Base-by-base conservation (phyloP, 2,329 filamentous ascomycete species). In the Verticillium zaregamsianum region DNA sequence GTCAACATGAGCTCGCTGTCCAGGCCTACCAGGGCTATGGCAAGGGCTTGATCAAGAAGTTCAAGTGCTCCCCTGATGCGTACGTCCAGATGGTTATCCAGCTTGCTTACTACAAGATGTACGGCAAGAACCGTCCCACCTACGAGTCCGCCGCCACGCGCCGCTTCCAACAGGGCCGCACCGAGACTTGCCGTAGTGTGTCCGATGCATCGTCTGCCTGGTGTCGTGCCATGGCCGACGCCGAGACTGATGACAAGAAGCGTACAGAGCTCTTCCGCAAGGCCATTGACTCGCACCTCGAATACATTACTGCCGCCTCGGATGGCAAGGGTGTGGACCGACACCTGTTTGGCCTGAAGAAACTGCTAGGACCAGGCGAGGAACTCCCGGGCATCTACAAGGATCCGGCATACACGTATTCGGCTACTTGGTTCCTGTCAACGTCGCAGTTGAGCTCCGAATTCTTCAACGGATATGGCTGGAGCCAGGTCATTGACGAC, bases 21-120 rank as follows among this genome's bases (percentile, higher is more conserved):
- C 94, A 98, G 76, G 91, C 93, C 32, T 99, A 96, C 82, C 93
- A 98, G 78, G 94, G 90, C 70, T 99, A 99, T 76, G 95, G 95
- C 75, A 99, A 99, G 82, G 93, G 92, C 31, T 82, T 99, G 65
- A 98, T 99, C 84, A 99, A 99, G 88, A 96, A 97, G 79, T 98
- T 99, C 88, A 96, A 93, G 81, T 97, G 92, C 86, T 96, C 91
- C 31, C 95, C 95, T 33, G 96, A 99, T 71, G 95, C 94, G 35
- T 99, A 96, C 76, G 93, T 98, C 52, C 95, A 99, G 79, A 95
- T 99, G 92, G 82, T 97, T 75, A 99, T 99, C 75, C 95, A 99
- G 78, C 87, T 98, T 59, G 95, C 95, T 45, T 99, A 99, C 83
- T 90, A 89, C 85, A 98, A 98, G 81, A 97, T 99, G 92, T 97